phyloP scores from a whole-genome alignment of 192 early-diverging fungal species.

The Backusella tuberculispora region DNA sequence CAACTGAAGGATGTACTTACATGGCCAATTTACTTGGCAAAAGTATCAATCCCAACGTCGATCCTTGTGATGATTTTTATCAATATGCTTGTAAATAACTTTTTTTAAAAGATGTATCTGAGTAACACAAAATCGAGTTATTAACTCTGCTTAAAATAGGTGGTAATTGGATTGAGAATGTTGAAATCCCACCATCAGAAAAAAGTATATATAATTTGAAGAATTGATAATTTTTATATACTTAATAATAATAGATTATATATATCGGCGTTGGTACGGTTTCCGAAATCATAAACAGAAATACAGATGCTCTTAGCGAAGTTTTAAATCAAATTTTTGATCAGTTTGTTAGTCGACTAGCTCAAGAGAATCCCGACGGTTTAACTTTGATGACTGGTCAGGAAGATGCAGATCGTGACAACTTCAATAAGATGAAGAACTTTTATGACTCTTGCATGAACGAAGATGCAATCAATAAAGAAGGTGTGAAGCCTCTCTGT shows the following conservation, averaged over 20 bases:
- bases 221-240: too few species aligned
- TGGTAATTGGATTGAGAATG: slow-evolving; percentile 54
- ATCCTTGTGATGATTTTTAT: too few species aligned
- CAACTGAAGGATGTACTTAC: too few species aligned
- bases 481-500: slow-evolving; percentile 44
- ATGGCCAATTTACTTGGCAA: too few species aligned
- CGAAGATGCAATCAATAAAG: slow-evolving; percentile 43
- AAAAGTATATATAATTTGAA: slow-evolving; percentile 40
- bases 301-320: slow-evolving; percentile 42
- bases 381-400: too few species aligned
- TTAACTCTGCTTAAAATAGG: too few species aligned
- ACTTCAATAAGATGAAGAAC: slow-evolving; percentile 58
- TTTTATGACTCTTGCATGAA: slow-evolving; percentile 62
- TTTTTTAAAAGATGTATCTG: too few species aligned
- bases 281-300: slow-evolving; percentile 22
- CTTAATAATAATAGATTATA: too few species aligned
- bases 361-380: slow-evolving; percentile 19
- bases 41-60: too few species aligned
- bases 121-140: too few species aligned
- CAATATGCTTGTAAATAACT: too few species aligned
- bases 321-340: slow-evolving; percentile 53
- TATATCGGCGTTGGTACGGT: slow-evolving; percentile 24
- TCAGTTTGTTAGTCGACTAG: slow-evolving; percentile 15
- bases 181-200: slow-evolving; percentile 66
- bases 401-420: slow-evolving; percentile 46